phyloP scores from a whole-genome alignment of 2,329 filamentous ascomycete genomes.

The Cadophora gregata region DNA sequence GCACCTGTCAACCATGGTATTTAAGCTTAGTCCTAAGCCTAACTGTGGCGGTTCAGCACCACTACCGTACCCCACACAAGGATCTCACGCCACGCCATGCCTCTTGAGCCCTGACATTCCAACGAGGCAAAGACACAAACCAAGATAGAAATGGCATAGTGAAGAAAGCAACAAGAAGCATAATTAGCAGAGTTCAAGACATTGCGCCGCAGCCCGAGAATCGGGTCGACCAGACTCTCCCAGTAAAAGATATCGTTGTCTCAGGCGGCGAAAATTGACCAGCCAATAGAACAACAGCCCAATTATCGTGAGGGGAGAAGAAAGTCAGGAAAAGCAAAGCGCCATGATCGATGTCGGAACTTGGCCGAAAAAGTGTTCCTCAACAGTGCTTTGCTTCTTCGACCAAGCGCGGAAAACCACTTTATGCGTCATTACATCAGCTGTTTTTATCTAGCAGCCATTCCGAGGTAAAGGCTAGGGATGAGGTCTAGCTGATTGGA shows the following conservation, averaged over 20 bases:
- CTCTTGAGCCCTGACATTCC: background rate
- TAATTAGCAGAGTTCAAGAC: background rate
- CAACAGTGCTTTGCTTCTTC: background rate
- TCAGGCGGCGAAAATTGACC: background rate
- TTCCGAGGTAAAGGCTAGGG: background rate
- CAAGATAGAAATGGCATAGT: too few species aligned
- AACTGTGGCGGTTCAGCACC: slow-evolving; percentile 11
- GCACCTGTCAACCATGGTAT: slow-evolving; percentile 9
- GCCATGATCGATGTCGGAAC: background rate
- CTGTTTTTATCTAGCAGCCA: background rate
- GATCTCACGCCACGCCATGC: background rate
- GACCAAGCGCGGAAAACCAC: background rate
- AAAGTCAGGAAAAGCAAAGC: background rate
- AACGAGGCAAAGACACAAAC: background rate
- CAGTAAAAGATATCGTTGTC: background rate
- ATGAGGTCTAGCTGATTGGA: background rate
- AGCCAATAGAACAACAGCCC: background rate
- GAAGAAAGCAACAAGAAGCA: background rate
- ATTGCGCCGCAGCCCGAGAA: background rate
- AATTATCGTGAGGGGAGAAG: slow-evolving; percentile 11
- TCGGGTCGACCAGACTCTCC: background rate
- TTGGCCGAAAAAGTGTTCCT: background rate
- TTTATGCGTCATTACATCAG: background rate
- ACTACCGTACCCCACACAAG: background rate
- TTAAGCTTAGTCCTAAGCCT: background rate